These are phyloP conservation scores for Colletotrichum simmondsii DNA, from an alignment of 2,329 filamentous ascomycete genomes.

Conservation along the genomic window DNA sequence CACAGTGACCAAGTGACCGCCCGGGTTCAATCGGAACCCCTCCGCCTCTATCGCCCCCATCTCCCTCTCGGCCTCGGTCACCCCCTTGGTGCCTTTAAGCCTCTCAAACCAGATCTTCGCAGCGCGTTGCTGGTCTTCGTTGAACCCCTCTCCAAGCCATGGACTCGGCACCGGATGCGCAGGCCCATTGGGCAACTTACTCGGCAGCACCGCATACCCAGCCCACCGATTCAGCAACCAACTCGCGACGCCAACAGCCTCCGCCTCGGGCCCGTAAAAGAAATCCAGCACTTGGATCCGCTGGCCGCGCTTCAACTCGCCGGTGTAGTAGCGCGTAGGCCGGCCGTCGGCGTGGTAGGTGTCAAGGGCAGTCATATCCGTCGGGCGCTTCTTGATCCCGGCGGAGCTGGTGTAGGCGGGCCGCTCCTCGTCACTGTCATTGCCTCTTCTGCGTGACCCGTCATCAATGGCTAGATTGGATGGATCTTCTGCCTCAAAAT, in stretches of 20 bases:
- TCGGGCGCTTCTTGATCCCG: slow-evolving; percentile 29
- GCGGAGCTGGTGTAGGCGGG: slow-evolving; percentile 39
- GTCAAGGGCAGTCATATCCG: slow-evolving; percentile 27
- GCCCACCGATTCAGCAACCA: slow-evolving; percentile 43
- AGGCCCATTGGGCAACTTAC: slow-evolving; percentile 11
- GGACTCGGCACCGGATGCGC: slow-evolving; percentile 29
- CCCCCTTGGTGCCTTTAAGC: background rate
- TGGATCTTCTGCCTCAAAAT: slow-evolving; percentile 44
- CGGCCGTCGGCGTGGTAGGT: slow-evolving; percentile 34
- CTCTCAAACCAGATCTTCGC: slow-evolving; percentile 32
- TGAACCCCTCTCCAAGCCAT: slow-evolving; percentile 36
- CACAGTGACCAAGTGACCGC: slow-evolving; percentile 44
- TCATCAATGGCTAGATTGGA: slow-evolving; percentile 39
- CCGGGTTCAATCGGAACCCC: slow-evolving; percentile 42
- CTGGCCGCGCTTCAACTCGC: slow-evolving; percentile 43
- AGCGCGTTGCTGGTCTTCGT: slow-evolving; percentile 12
- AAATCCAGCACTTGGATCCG: slow-evolving; percentile 38
- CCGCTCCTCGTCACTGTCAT: slow-evolving; percentile 42
- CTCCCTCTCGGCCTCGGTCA: background rate
- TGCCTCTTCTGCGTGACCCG: background rate
- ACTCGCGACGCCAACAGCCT: slow-evolving; percentile 36
- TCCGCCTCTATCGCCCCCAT: slow-evolving; percentile 40
- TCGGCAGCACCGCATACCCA: slow-evolving; percentile 44
- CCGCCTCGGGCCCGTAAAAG: slow-evolving; percentile 38
- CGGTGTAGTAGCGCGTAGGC: slow-evolving; percentile 48